Conservation (phyloP, 371 early-diverging fungal species). For the Rhizopus delemar region DNA sequence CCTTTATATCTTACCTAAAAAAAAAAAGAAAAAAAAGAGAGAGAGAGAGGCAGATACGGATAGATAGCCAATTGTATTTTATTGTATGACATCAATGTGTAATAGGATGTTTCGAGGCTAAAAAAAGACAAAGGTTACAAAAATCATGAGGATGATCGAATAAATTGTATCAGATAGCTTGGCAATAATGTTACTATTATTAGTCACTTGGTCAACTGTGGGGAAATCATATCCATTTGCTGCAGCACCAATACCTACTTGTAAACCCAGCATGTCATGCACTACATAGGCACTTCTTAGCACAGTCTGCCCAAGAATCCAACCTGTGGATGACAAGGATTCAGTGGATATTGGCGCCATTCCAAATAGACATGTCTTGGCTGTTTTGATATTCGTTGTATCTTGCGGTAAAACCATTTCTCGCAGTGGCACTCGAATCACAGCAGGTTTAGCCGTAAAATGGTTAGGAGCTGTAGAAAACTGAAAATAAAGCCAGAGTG, state of each 20-base stretch:
- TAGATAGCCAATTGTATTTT: too few relatives aligned
- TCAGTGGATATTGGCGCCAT: conserved; percentile 22
- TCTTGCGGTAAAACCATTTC: conserved; percentile 29
- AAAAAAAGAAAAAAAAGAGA: too few relatives aligned
- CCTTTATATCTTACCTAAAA: too few relatives aligned
- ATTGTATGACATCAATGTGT: too few relatives aligned
- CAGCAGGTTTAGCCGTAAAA: conserved; percentile 11
- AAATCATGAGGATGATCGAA: neutral
- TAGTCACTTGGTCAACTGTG: neutral
- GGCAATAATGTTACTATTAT: neutral
- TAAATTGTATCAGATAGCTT: neutral
- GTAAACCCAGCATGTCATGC: conserved; percentile 28
- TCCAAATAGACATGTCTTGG: conserved; percentile 31
- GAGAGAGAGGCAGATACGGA: too few relatives aligned
- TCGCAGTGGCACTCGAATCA: conserved; percentile 22
- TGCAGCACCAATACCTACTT: conserved; percentile 20
- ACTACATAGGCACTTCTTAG: conserved; percentile 37
- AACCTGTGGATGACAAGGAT: conserved; percentile 19
- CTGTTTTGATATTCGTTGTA: conserved; percentile 9
- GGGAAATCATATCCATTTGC: conserved; percentile 22
- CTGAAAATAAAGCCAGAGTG: conserved; percentile 21
- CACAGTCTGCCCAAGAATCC: conserved; percentile 34
- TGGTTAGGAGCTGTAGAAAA: conserved; percentile 1
- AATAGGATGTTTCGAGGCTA: neutral
- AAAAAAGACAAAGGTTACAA: neutral